Percentiles rank a stretch among this genome's conserved stretches.
These are phyloP conservation scores for Ichthyophthirius multifiliis DNA, from an alignment of 169 alveolate species.

Conservation along the genomic window DNA sequence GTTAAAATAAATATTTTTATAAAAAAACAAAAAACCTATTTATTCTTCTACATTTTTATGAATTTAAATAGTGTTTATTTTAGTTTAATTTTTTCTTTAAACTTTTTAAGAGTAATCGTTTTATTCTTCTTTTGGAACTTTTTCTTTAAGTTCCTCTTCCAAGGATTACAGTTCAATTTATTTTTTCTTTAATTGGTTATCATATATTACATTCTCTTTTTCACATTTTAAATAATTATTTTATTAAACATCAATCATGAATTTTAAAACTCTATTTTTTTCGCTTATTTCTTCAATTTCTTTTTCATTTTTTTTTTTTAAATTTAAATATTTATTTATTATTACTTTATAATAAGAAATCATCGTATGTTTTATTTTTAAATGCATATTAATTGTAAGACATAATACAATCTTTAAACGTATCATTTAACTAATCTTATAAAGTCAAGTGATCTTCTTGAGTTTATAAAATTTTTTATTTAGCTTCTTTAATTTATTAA, in stretches of 20 bases:
- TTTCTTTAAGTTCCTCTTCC: not conserved
- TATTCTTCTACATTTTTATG: not conserved
- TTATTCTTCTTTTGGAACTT: not conserved
- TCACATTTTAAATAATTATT: not conserved
- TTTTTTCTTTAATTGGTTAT: not conserved
- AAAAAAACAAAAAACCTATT: not conserved
- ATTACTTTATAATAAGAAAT: no score
- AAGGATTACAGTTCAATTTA: not conserved
- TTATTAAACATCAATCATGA: not conserved
- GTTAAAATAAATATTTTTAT: not conserved
- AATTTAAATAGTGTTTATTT: not conserved
- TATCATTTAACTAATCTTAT: not conserved
- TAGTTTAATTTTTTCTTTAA: not conserved
- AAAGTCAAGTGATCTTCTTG: not conserved
- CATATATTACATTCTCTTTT: not conserved
- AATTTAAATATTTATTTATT: no score
- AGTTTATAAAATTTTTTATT: not conserved
- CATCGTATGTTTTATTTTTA: not conserved
- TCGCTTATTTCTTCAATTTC: not conserved
- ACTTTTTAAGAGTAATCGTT: not conserved
- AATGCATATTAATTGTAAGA: not conserved
- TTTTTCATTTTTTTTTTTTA: no score
- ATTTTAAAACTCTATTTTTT: constrained; percentile 4
- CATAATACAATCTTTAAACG: not conserved
- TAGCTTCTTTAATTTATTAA: not conserved